Percentiles rank a stretch among this genome's conserved stretches.
phyloP scores from a whole-genome alignment of 2,329 filamentous ascomycete species.

The Aspergillus piperis region DNA sequence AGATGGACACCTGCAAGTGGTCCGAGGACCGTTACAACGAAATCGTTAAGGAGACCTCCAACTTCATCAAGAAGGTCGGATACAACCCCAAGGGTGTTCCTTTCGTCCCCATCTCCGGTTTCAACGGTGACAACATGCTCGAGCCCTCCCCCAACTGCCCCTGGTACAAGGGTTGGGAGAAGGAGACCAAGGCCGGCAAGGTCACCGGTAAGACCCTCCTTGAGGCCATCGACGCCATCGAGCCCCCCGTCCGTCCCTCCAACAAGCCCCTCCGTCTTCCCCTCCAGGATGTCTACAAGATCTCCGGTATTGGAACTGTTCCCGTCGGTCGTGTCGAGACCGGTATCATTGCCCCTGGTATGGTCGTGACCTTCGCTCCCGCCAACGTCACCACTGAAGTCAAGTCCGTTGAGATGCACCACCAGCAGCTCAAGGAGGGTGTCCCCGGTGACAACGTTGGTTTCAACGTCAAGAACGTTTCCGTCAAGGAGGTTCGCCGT shows the following conservation, averaged over 20 bases:
- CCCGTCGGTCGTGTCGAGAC: constrained; percentile 99
- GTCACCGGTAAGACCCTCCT: constrained; percentile 93
- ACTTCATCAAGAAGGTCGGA: constrained; percentile 99
- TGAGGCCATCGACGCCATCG: constrained; percentile 96
- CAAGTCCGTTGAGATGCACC: constrained; percentile 99
- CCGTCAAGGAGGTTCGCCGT: constrained; percentile 99
- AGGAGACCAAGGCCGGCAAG: constrained; percentile 92
- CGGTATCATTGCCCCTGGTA: constrained; percentile 83
- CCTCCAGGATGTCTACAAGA: constrained; percentile 99
- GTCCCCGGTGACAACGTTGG: constrained; percentile 99
- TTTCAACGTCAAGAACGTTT: constrained; percentile 99
- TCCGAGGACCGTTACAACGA: constrained; percentile 93
- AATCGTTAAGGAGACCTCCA: constrained; percentile 99
- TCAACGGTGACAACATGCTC: constrained; percentile 99
- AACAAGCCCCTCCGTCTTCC: constrained; percentile 99
- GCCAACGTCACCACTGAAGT: constrained; percentile 99
- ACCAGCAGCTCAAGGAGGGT: constrained; percentile 97
- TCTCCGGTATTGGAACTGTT: constrained; percentile 99
- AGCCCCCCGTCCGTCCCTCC: constrained; percentile 86
- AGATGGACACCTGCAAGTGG: constrained; percentile 99
- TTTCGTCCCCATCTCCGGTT: constrained; percentile 99
- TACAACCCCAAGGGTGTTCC: constrained; percentile 99
- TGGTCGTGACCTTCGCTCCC: constrained; percentile 94
- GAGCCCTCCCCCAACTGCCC: constrained; percentile 85
- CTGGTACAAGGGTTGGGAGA: constrained; percentile 99